Evolutionary conservation across 169 alveolate species (phyloP).

Genomic region (Plasmodium malariae): DNA sequence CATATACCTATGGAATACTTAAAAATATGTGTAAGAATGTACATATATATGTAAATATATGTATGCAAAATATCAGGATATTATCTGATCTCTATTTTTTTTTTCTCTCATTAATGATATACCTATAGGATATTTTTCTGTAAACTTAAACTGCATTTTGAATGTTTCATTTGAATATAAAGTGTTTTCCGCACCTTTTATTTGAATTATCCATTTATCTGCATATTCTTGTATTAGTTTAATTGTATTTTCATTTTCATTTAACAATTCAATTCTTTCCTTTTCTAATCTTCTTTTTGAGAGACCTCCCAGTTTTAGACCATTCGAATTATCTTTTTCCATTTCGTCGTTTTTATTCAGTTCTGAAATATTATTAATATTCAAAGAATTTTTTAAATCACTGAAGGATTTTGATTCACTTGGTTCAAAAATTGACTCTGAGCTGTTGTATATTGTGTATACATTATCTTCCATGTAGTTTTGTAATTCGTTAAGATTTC

Average conservation of each 20-base stretch:
- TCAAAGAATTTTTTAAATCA: not conserved
- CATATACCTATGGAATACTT: too few relatives aligned
- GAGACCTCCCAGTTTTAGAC: conserved; percentile 30
- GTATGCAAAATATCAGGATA: not conserved
- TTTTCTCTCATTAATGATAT: not conserved
- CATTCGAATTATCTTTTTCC: conserved; percentile 8
- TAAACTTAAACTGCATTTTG: conserved; percentile 76
- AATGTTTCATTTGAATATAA: conserved; percentile 76
- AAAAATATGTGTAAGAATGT: too few relatives aligned
- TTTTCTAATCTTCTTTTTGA: conserved; percentile 73
- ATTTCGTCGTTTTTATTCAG: not conserved
- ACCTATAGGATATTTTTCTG: conserved; percentile 81
- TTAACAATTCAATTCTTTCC: conserved; percentile 55
- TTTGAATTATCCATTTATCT: conserved; percentile 78
- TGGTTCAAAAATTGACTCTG: conserved; percentile 30
- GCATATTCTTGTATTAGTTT: conserved; percentile 54
- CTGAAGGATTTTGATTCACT: not conserved
- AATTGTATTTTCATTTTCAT: conserved; percentile 59
- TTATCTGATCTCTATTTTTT: too few relatives aligned
- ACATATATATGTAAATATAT: not conserved
- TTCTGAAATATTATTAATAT: not conserved
- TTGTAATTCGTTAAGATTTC: conserved; percentile 45
- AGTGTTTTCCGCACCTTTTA: conserved; percentile 81
- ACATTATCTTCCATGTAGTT: conserved; percentile 14
- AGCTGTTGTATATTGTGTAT: not conserved